Conservation (phyloP, 2,329 filamentous ascomycete species). For the Aspergillus pseudoglaucus region DNA sequence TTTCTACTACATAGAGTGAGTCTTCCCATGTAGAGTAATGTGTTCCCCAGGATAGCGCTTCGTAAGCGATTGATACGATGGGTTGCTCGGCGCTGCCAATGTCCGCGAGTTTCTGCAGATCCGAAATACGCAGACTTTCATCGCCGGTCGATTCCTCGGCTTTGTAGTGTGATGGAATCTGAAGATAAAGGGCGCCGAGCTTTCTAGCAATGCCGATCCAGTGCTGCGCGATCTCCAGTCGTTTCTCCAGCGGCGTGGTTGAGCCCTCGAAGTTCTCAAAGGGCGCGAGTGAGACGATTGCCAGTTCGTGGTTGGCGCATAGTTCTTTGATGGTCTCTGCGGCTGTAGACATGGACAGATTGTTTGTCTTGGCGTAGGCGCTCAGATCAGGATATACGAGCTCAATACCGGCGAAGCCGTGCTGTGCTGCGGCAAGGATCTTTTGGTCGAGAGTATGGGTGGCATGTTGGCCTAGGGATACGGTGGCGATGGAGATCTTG, state of each 20-base stretch:
- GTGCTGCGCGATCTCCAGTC: not conserved
- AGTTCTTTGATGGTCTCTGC: not conserved
- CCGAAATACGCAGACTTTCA: not conserved
- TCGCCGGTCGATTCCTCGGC: not conserved
- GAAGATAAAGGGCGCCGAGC: not conserved
- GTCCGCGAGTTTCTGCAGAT: not conserved
- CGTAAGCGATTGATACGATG: constrained; percentile 17
- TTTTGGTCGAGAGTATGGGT: not conserved
- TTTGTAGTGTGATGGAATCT: not conserved
- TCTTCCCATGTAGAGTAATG: constrained; percentile 22
- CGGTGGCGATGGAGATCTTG: not conserved
- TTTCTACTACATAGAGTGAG: constrained; percentile 15
- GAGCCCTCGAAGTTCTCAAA: not conserved
- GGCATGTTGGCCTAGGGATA: not conserved
- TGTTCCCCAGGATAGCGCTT: constrained; percentile 19
- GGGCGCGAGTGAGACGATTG: not conserved
- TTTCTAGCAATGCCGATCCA: not conserved
- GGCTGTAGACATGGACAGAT: not conserved
- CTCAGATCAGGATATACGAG: not conserved
- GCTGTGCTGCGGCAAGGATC: not conserved
- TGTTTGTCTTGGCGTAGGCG: not conserved
- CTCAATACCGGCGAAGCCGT: not conserved
- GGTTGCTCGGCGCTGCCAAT: not conserved
- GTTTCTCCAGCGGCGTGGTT: not conserved
- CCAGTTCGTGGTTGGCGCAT: not conserved